Evolutionary conservation across 441 rosid species (phyloP), one percentile per base, ranked within the genome.

Genomic region (Brassica balearica): DNA sequence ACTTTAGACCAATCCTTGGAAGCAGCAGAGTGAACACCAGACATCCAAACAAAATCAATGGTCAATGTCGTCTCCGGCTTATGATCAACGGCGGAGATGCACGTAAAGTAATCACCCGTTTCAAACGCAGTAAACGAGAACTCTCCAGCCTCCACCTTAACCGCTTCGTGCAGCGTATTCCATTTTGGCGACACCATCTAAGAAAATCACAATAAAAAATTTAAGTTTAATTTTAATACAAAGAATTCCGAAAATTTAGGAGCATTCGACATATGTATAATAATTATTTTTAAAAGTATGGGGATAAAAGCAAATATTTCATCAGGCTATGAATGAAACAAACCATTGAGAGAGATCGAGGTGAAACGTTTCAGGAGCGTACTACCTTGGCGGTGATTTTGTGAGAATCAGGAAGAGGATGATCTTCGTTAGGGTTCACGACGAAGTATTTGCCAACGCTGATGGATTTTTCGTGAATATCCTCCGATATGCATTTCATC

Each of bases 1-100:
- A 89, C 88, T 15, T 85, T 88, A 2, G 87, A 69, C 93, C 92
- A 88, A 23, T 89, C 90, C 74, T 83, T 89, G 71, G 90, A 80
- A 11, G 82, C 85, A 8, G 81, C 66, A 6, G 90, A 82, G 15
- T 83, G 87, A 17, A 89, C 82, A 23, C 93, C 96, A 7, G 84
- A 68, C 77, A 72, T 88, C 93, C 93, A 91, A 19, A 88, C 93
- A 58, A 89, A 87, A 78, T 91, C 93, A 69, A 89, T 14, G 29
- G 86, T 82, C 74, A 88, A 1, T 36, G 79, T 87, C 0, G 73
- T 34, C 70, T 68, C 78, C 10, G 90, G 90, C 8, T 77, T 76
- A 68, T 85, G 86, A 78, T 85, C 89, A n/a, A 84, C 78, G 38
- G 77, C 92, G 36, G 84, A 73, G 77, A 89, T 85, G 75, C 93